Evolutionary conservation across 1,139 yeast genomes (phyloP), one percentile per base, ranked within the genome.

Genomic region (Saccharomycopsis hybrid): DNA sequence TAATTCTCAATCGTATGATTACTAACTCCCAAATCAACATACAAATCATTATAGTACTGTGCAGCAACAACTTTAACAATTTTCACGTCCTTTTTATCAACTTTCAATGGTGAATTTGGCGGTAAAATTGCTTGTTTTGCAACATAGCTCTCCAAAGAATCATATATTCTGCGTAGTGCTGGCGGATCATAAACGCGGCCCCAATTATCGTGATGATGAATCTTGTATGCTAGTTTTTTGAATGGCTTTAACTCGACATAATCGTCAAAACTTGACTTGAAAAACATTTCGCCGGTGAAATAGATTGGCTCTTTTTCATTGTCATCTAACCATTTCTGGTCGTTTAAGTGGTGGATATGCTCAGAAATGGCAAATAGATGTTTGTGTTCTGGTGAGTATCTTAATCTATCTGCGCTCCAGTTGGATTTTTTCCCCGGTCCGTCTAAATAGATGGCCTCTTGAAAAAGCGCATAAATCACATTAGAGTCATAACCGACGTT

Each of bases 241-340:
- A 78, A 64, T 5, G 64, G 65, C n/a, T 63, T 55, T 42, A 78
- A 64, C 54, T 74, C 76, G 0, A 61, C 57, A 56, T 68, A 76
- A 55, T 77, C 81, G 24, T 73, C 75, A 55, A 62, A 71, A 75
- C 76, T 75, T 11, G 74, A 70, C 52, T 70, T 67, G 60, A 63
- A 76, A 39, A 78, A 78, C 79, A 78, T 77, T 57, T 78, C 83
- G 5, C 82, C 80, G 1, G 81, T 76, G 60, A 78, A 78, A 54
- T 61, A 73, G n/a, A 73, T 64, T 2, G 70, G 65, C 1, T 53
- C 60, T 2, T 52, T 52, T 2, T 56, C 47, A 5, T 49, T 47
- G 13, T 44, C 46, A 11, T 54, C 46, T 18, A 51, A 28, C 50
- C 46, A 45, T 7, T 41, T 31, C 18, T 29, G 24, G 7, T 44